Percentiles rank a stretch among this genome's conserved stretches.
These are phyloP conservation scores for Sphaerobolus stellatus DNA, from an alignment of 1,284 basidiomycete species.

Conservation along the genomic window DNA sequence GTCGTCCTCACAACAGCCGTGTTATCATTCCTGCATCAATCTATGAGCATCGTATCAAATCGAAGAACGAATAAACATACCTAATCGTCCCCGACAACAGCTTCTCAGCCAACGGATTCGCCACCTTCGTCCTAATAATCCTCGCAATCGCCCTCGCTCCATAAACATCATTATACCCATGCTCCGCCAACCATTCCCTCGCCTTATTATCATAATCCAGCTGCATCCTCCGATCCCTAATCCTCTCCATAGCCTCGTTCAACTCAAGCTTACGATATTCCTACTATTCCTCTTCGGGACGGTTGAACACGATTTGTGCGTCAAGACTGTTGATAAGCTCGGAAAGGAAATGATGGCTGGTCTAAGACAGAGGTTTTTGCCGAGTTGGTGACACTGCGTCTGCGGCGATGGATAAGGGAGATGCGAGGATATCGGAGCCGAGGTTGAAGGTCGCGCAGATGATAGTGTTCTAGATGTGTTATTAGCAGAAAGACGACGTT, in stretches of 20 bases:
- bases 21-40: no score
- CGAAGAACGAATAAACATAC: constrained; percentile 38
- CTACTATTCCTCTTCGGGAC: constrained; percentile 70
- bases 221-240: constrained; percentile 64
- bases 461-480: constrained; percentile 69
- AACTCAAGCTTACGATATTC: constrained; percentile 79
- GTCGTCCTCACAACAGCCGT: no score
- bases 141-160: constrained; percentile 86
- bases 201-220: constrained; percentile 70
- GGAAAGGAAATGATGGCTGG: constrained; percentile 82
- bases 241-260: constrained; percentile 64
- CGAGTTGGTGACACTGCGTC: constrained; percentile 61
- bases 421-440: constrained; percentile 73
- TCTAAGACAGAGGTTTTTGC: constrained; percentile 71
- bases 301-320: constrained; percentile 87
- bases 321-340: constrained; percentile 90
- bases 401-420: constrained; percentile 59
- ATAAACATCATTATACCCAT: constrained; percentile 85
- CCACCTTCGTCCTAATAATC: constrained; percentile 75
- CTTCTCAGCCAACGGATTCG: constrained; percentile 76
- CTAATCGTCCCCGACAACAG: constrained; percentile 73
- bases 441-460: constrained; percentile 51
- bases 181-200: constrained; percentile 68
- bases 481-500: no score
- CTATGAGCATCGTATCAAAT: no score